Base-by-base conservation (phyloP, 805 yeast species). In the Metschnikowia lochheadii region DNA sequence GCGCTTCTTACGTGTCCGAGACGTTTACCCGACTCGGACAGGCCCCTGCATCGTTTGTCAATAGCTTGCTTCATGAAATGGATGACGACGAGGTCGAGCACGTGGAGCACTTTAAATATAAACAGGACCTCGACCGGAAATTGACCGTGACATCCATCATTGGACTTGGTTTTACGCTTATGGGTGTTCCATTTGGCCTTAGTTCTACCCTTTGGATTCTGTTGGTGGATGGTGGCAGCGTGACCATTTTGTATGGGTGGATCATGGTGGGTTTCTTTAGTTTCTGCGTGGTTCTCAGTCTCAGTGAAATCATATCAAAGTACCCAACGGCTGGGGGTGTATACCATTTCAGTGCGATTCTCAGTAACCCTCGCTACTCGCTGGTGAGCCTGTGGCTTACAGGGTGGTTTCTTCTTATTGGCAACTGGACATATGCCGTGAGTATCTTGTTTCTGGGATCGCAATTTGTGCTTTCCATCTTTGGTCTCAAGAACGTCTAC, bases 131-230 rank as follows among this genome's bases (percentile, higher is more conserved):
- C 52, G 82, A 81, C 52, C 75, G 89, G 57, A 82, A 84, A 53
- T 73, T 87, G 49, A 83, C 88, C 0, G 83, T 85, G 10, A 72
- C 82, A 1, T 84, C 91, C 0, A 81, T 87, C 41, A 79, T 87
- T 20, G 96, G 94, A 3, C 69, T 87, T 21, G 92, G 94, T 0
- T 86, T 87, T 63, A 82, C 90, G 1, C 68, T 87, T 32, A 85
- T 87, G 91, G 87, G 89, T 39, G 91, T 89, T 0, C 92, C 91
- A 0, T 77, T 86, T 58, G 90, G 92, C 1, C 76, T 87, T 58
- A 81, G 89, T 8, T 81, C 89, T 3, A 85, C 90, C 1, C 72
- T 87, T 63, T 81, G 84, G 60, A 83, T 84, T 31, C 85, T 88
- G 3, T 68, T 87, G 48, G 75, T 82, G 8, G 87, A 86, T 65